Percentiles rank a stretch among this genome's conserved stretches.
phyloP scores from a whole-genome alignment of 257 asterid genomes.

The Linaria vulgaris region DNA sequence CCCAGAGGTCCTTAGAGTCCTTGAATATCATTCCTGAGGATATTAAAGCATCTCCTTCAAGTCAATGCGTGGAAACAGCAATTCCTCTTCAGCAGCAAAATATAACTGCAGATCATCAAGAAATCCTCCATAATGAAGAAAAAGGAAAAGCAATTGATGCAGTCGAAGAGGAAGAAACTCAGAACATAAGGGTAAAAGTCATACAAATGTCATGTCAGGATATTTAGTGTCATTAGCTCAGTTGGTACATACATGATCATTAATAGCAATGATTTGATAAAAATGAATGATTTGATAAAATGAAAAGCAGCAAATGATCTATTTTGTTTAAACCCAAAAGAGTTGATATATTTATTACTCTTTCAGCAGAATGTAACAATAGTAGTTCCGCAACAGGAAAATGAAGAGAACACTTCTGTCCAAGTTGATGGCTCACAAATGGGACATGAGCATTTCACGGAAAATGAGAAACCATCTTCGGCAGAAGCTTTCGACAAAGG shows the following conservation, averaged over 20 bases:
- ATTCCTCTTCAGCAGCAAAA: conserved; percentile 24
- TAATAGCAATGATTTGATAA: neutral
- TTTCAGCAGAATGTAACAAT: conserved; percentile 24
- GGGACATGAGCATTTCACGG: neutral
- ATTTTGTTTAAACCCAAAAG: conserved; percentile 3
- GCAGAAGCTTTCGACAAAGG: neutral
- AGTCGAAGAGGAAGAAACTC: conserved; percentile 23
- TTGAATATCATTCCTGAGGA: conserved; percentile 25
- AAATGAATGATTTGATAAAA: neutral
- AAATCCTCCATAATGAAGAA: conserved; percentile 7
- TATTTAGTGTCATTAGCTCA: conserved; percentile 1
- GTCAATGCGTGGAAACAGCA: conserved; percentile 24
- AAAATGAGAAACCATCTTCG: neutral
- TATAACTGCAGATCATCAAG: conserved; percentile 13
- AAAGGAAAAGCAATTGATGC: conserved; percentile 27
- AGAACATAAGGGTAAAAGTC: conserved; percentile 26
- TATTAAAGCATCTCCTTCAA: conserved; percentile 21
- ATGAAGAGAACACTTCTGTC: neutral
- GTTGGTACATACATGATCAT: neutral
- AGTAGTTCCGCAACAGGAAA: conserved; percentile 3
- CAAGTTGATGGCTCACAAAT: neutral
- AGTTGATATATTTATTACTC: conserved; percentile 8
- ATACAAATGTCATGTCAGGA: neutral
- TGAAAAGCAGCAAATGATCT: neutral
- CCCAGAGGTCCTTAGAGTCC: conserved; percentile 27